Evolutionary conservation across 2,329 filamentous ascomycete species (phyloP), one percentile per base, ranked within the genome.

Genomic region (Phoma herbarum): DNA sequence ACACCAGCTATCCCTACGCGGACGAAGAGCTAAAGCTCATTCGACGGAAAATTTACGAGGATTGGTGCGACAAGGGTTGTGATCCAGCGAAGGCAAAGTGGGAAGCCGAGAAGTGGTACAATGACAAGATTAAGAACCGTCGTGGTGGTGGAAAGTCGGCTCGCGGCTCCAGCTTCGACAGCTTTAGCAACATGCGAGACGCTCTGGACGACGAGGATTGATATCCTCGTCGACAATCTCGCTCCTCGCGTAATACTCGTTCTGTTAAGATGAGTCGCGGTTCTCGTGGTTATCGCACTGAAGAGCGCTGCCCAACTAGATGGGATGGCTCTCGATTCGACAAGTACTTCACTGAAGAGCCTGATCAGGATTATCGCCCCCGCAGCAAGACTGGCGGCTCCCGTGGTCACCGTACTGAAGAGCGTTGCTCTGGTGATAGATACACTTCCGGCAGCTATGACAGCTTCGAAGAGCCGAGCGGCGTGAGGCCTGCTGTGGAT

Each of bases 401-500:
- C 18, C 20, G 25, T 20, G 33, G 33, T 5, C 46, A 57, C 41
- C 31, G 16, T 23, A 51, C 46, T 14, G 42, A 57, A 33, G 46
- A 57, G 41, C 47, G 47, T 14, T 42, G 31, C 14, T 31, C 47
- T 3, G 42, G 42, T 22, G 54, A 26, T 2, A n/a, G 18, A 7
- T 51, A 37, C 18, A 44, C 28, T 14, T 46, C 46, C 3, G 20
- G 16, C 9, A 25, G 22, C 18, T 31, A 39, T 25, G 28, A 10
- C 23, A 20, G 41, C 31, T 35, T 39, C 26, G 31, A 23, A 4
- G 18, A 43, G 18, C 31, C 28, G 22, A n/a, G 20, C 10, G 41
- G 52, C 1, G 39, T 29, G 23, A 52, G 55, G 42, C 58, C 64
- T 14, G 9, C 11, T 0, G 47, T 16, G 1, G 89, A 97, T 69